A percentile compares a stretch with the other conserved stretches of the same genome.
phyloP scores from a whole-genome alignment of 2,329 filamentous ascomycete genomes.

The Amylocarpus encephaloides region DNA sequence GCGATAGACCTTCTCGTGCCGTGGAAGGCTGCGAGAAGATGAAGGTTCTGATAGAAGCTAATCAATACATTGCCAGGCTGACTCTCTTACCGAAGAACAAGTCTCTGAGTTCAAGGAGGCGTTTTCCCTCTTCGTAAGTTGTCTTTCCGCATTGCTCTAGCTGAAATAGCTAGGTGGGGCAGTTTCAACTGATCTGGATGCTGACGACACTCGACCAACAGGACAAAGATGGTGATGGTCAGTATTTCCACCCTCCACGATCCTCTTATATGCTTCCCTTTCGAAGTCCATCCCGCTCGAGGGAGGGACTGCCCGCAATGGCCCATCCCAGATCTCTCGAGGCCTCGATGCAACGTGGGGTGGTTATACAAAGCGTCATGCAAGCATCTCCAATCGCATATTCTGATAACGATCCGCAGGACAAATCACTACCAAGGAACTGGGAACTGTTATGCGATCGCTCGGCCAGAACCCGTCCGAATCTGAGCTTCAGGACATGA shows the following conservation, averaged over 20 bases:
- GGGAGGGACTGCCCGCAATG: no score
- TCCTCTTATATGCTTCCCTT: not conserved
- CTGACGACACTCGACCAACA: conserved; percentile 36
- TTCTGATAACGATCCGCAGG: conserved; percentile 43
- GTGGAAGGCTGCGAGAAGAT: conserved; percentile 7
- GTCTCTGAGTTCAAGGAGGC: conserved; percentile 99
- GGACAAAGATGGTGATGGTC: conserved; percentile 90
- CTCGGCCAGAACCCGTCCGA: conserved; percentile 86
- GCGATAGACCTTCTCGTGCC: conserved; percentile 15
- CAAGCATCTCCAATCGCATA: not conserved
- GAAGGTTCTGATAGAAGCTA: conserved; percentile 21
- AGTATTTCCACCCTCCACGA: conserved; percentile 37
- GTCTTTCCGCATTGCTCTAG: conserved; percentile 11
- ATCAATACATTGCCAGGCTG: conserved; percentile 56
- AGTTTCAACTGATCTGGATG: conserved; percentile 15
- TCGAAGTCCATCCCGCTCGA: no score
- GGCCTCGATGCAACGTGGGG: conserved; percentile 4
- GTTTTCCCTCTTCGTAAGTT: conserved; percentile 98
- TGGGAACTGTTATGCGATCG: conserved; percentile 86
- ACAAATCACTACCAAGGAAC: conserved; percentile 87
- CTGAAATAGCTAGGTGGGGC: conserved; percentile 10
- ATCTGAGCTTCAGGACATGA: conserved; percentile 88
- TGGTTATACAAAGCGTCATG: not conserved
- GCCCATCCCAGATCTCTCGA: not conserved
- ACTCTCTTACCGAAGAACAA: conserved; percentile 98